Evolutionary conservation across 2,329 filamentous ascomycete species (phyloP).

Genomic region (Niveomyces coronatus): DNA sequence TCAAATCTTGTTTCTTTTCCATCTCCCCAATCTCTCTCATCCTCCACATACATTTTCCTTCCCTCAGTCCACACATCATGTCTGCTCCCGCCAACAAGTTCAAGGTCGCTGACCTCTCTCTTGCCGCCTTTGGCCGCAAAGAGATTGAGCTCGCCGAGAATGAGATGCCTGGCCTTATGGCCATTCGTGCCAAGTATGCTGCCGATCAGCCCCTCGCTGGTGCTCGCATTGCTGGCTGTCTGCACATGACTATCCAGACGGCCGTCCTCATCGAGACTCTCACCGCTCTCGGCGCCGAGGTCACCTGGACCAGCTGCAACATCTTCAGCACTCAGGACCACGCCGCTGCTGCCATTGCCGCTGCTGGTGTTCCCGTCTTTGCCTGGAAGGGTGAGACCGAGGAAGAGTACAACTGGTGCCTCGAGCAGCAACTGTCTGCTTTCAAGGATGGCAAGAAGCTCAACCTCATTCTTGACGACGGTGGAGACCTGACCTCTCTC

Average conservation of each 20-base stretch:
- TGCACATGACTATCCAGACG: slow-evolving; percentile 99
- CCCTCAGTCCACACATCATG: slow-evolving; percentile 33
- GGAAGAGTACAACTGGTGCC: slow-evolving; percentile 99
- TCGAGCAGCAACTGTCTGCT: slow-evolving; percentile 92
- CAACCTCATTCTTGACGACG: slow-evolving; percentile 98
- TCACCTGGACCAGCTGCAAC: slow-evolving; percentile 99
- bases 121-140: slow-evolving; percentile 96
- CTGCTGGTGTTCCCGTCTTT: slow-evolving; percentile 77
- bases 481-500: slow-evolving; percentile 91
- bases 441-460: slow-evolving; percentile 97
- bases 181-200: slow-evolving; percentile 85
- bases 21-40: slow-evolving; percentile 17
- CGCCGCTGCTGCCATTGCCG: slow-evolving; percentile 94
- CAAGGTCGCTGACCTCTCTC: slow-evolving; percentile 97
- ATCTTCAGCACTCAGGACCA: slow-evolving; percentile 99
- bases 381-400: slow-evolving; percentile 86
- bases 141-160: slow-evolving; percentile 97
- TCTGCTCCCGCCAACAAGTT: slow-evolving; percentile 80
- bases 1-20: slow-evolving; percentile 14
- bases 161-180: slow-evolving; percentile 97
- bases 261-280: slow-evolving; percentile 99
- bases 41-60: slow-evolving; percentile 12
- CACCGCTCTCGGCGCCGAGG: slow-evolving; percentile 86
- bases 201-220: slow-evolving; percentile 87
- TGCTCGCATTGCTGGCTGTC: slow-evolving; percentile 91